phyloP scores from a whole-genome alignment of 805 yeast species.

The Metschnikowia lochheadii region DNA sequence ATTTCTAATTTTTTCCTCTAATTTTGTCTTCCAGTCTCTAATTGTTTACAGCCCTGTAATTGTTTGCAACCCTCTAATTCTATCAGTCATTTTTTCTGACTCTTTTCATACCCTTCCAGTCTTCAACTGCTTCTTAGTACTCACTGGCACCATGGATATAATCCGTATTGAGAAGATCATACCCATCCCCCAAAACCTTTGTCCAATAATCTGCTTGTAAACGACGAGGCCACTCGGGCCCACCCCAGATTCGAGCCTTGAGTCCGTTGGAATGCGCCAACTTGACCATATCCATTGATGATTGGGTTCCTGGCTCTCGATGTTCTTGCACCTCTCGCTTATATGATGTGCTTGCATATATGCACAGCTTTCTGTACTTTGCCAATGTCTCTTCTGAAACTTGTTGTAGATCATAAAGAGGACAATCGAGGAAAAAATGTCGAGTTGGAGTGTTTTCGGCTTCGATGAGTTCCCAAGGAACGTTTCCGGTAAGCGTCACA shows the following conservation, averaged over 20 bases:
- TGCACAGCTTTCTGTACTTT: conserved; percentile 25
- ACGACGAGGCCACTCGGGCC: conserved; percentile 59
- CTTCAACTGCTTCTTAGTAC: background rate
- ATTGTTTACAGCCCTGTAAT: too few relatives aligned
- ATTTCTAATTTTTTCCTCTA: too few relatives aligned
- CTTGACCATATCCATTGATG: conserved; percentile 26
- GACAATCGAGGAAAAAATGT: conserved; percentile 53
- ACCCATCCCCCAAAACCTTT: conserved; percentile 43
- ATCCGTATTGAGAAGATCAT: conserved; percentile 62
- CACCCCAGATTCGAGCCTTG: conserved; percentile 67
- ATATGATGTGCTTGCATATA: conserved; percentile 45
- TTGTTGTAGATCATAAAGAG: conserved; percentile 31
- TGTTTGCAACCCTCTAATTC: too few relatives aligned
- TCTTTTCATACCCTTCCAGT: too few relatives aligned
- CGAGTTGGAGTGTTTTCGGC: conserved; percentile 16
- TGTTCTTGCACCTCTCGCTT: conserved; percentile 17
- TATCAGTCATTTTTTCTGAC: too few relatives aligned
- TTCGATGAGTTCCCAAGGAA: conserved; percentile 41
- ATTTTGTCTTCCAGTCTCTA: too few relatives aligned
- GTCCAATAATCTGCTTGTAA: conserved; percentile 46
- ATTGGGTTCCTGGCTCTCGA: background rate
- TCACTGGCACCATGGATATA: conserved; percentile 42
- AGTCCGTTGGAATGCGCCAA: conserved; percentile 49
- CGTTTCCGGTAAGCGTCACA: conserved; percentile 62
- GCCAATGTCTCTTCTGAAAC: conserved; percentile 22